Percentiles rank a stretch among this genome's conserved stretches.
Evolutionary conservation across 345 rosid species (phyloP).

Genomic region (Odontarrhena argentea): DNA sequence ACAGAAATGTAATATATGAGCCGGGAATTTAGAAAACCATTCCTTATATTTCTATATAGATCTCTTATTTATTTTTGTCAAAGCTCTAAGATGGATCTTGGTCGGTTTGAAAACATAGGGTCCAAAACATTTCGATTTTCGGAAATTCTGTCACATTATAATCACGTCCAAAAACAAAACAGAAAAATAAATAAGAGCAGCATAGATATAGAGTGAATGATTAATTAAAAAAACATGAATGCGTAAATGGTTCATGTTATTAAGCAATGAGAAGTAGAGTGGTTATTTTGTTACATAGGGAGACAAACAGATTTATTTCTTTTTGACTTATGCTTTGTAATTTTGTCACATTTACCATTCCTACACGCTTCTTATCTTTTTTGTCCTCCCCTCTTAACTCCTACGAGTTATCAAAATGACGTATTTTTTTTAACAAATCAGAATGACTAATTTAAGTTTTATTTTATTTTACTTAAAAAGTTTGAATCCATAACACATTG

Average conservation of each 20-base stretch:
- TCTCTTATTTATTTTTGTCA: background rate
- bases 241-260: conserved; percentile 6
- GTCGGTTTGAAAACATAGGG: background rate
- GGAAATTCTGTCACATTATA: no score
- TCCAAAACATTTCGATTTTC: background rate
- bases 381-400: background rate
- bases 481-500: background rate
- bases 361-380: conserved; percentile 28
- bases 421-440: background rate
- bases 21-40: no score
- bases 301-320: conserved; percentile 24
- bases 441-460: no score
- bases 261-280: conserved; percentile 21
- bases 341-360: conserved; percentile 29
- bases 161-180: background rate
- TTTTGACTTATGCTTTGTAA: conserved; percentile 34
- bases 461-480: background rate
- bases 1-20: no score
- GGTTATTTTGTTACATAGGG: conserved; percentile 20
- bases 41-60: no score
- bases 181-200: no score
- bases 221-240: background rate
- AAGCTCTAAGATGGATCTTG: background rate
- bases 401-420: conserved; percentile 8
- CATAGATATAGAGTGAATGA: background rate